phyloP scores from a whole-genome alignment of 257 asterid species.

The Przewalskia tangutica region DNA sequence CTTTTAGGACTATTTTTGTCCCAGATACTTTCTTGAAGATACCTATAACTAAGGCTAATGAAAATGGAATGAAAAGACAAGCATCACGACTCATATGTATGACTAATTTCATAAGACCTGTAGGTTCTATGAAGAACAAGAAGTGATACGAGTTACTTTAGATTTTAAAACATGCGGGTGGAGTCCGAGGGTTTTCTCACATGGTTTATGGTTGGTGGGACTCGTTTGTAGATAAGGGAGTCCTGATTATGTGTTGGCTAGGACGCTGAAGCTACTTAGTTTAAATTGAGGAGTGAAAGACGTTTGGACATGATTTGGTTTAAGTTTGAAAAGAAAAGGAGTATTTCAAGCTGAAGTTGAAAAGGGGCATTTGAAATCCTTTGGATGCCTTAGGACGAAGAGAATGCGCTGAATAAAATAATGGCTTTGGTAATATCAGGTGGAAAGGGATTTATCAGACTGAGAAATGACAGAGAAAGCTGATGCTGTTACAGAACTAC shows the following conservation, averaged over 20 bases:
- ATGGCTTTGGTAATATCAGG: background rate
- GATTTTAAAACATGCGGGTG: background rate
- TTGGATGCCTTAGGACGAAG: background rate
- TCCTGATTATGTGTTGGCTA: background rate
- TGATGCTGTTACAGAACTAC: background rate
- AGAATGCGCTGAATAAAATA: background rate
- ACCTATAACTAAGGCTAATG: background rate
- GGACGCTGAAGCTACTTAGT: background rate
- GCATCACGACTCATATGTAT: background rate
- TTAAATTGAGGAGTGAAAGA: background rate
- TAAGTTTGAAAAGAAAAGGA: too few relatives aligned
- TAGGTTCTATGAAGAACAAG: background rate
- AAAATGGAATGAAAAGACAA: background rate
- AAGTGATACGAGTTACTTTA: background rate
- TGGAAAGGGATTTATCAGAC: background rate
- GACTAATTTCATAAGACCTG: background rate
- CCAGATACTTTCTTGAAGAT: background rate
- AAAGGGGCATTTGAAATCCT: background rate
- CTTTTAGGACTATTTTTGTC: background rate
- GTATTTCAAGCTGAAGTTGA: too few relatives aligned
- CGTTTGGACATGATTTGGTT: background rate
- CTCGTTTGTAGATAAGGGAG: background rate
- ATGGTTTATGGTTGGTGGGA: background rate
- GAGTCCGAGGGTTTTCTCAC: background rate
- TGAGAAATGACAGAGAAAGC: background rate